Evolutionary conservation across 1,284 basidiomycete genomes (phyloP), one percentile per base, ranked within the genome.

Genomic region (Ustilago lituana): DNA sequence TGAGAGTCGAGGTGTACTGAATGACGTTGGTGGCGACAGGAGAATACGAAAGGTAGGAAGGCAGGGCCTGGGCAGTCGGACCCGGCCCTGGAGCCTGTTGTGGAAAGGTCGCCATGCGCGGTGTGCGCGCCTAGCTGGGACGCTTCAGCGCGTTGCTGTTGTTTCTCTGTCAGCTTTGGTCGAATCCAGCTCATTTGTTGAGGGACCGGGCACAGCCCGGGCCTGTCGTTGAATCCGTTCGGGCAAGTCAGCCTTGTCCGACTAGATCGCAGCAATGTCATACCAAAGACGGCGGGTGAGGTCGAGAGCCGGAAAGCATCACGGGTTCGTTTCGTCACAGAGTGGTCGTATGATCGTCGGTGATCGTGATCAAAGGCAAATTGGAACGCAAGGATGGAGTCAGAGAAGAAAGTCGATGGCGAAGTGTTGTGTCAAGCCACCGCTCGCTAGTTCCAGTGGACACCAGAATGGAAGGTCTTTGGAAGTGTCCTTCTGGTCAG

Each of bases 21-120:
- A 61, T 24, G 20, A 53, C 41, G 22, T 36, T 37, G 22, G 74
- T 76, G 6, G 57, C 60, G 17, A 40, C 50, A 0, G 74, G 41
- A 20, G 72, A 73, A 58, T 78, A 78, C n/a, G 76, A 74, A 24
- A 76, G 67, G 33, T 68, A 78, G 11, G 65, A 63, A 36, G 76
- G 74, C 36, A 78, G 62, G 31, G 59, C 57, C 53, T 76, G 74
- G 53, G 54, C 76, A 10, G 76, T 78, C 17, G 74, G 65, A 17
- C 66, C 65, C 26, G 76, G 76, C 46, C 75, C 73, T 46, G 73
- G 66, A 46, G 51, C 61, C 54, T 76, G 73, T 39, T 59, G 57
- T 7, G 73, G 73, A 1, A 74, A 43, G 2, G 66, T 70, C 15
- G 66, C 66, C 66, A 70, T 70, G 35, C 49, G 52, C 19, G 24